Conservation (phyloP, 352 stramenopile genomes). For the Pythium inflatum region DNA sequence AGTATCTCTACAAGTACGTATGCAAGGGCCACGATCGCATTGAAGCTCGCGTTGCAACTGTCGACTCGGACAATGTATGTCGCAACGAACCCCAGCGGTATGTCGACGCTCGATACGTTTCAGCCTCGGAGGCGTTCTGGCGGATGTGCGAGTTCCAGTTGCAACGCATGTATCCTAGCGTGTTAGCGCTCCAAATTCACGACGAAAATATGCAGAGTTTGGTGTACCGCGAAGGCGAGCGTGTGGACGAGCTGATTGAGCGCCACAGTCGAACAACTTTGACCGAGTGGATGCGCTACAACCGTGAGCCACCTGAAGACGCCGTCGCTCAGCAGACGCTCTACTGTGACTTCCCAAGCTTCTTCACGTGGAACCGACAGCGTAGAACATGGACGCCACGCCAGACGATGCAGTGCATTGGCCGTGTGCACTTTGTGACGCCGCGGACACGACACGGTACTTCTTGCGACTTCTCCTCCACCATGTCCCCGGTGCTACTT, state of each 20-base stretch:
- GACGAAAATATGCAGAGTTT: slow-evolving; percentile 2
- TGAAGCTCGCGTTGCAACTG: neutral
- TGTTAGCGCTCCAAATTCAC: slow-evolving; percentile 5
- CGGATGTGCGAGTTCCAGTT: slow-evolving; percentile 24
- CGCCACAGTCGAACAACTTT: neutral
- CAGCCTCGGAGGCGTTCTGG: slow-evolving; percentile 35
- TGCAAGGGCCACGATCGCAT: slow-evolving; percentile 4
- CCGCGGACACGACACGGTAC: slow-evolving; percentile 26
- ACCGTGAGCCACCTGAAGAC: slow-evolving; percentile 2
- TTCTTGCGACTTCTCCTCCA: slow-evolving; percentile 33
- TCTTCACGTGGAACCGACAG: slow-evolving; percentile 6
- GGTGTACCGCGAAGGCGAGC: neutral
- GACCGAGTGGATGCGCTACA: slow-evolving; percentile 18
- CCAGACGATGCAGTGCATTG: slow-evolving; percentile 8
- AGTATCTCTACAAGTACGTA: too few species aligned
- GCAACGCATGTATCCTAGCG: slow-evolving; percentile 5
- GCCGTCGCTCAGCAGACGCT: slow-evolving; percentile 1
- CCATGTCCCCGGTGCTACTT: slow-evolving; percentile 26
- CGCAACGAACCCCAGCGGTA: slow-evolving; percentile 37
- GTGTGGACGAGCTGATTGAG: neutral
- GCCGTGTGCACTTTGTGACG: slow-evolving; percentile 28
- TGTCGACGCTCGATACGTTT: slow-evolving; percentile 34
- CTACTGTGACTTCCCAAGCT: slow-evolving; percentile 6
- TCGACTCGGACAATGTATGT: neutral
- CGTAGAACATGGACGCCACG: slow-evolving; percentile 7